Base-by-base conservation (phyloP, 139 green algal species). In the Coccomyxa sp. region DNA sequence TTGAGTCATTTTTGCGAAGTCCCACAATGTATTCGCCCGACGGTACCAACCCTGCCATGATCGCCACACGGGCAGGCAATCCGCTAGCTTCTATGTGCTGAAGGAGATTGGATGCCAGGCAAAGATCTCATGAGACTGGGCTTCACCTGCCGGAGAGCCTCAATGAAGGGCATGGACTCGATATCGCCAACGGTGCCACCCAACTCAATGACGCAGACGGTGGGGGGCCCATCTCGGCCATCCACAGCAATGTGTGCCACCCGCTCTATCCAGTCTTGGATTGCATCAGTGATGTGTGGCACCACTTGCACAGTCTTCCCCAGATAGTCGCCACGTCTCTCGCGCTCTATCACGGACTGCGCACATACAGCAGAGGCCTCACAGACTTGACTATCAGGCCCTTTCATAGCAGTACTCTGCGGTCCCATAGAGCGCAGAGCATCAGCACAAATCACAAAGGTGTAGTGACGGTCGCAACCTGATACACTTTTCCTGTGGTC, bases 281-380 rank as follows among this genome's bases (percentile, higher is more conserved):
- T 98, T 54, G 92, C 95, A 78, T 98, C 94, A 8, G 96, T 99
- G 74, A 99, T 94, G 88, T 99, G 96, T 0, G 96, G 96, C 68
- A 99, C 95, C 39, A 98, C 95, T 86, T 99, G 96, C 75, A 99
- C 97, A 16, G 96, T 99, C 86, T 99, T 98, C 44, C 96, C 97
- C 40, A 99, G 85, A 83, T 98, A 99, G 85, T 99, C 97, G 8
- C 96, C 97, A 10, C 90, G 82, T 22, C 97, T 85, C 83, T 99
- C 96, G 10, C 89, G 89, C 82, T 98, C 96, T 36, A 99, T 95
- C 10, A 99, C 95, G 7, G 81, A 79, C 87, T 97, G 88, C 76
- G 69, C 64, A 12, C 14, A 12, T 12, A 12, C 14, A 16, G 14
- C 12, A 12, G 14, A 12, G 44, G 14, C 44, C 14, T 58, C 44